These are phyloP conservation scores for Epichloe sibirici DNA, from an alignment of 2,329 filamentous ascomycete species.

Conservation along the genomic window DNA sequence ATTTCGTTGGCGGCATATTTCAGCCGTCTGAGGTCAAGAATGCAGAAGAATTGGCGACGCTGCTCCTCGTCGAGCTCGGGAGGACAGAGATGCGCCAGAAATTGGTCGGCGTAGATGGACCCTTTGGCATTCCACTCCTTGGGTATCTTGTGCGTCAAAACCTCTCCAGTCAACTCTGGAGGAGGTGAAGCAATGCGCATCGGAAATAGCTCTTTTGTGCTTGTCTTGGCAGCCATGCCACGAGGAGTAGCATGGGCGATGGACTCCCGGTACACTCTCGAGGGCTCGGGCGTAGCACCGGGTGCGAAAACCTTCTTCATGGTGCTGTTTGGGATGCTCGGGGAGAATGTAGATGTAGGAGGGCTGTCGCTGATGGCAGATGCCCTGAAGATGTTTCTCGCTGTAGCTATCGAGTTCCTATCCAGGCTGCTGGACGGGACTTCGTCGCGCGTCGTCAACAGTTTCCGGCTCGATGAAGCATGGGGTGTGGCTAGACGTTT, in stretches of 20 bases:
- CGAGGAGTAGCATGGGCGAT: slow-evolving; percentile 35
- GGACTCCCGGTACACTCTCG: slow-evolving; percentile 30
- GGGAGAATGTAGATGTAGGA: slow-evolving; percentile 28
- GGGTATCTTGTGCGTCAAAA: slow-evolving; percentile 39
- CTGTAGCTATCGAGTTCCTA: slow-evolving; percentile 22
- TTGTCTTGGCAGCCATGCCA: slow-evolving; percentile 36
- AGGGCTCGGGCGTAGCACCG: slow-evolving; percentile 30
- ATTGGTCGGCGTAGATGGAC: slow-evolving; percentile 49
- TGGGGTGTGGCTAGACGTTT: slow-evolving; percentile 28
- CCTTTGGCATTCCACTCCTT: slow-evolving; percentile 37
- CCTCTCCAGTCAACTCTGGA: slow-evolving; percentile 42
- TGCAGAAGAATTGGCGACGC: slow-evolving; percentile 50
- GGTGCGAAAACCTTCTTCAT: slow-evolving; percentile 36
- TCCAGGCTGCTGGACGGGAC: slow-evolving; percentile 23
- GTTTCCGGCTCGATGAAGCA: slow-evolving; percentile 23
- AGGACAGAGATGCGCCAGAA: slow-evolving; percentile 43
- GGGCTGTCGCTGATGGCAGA: slow-evolving; percentile 24
- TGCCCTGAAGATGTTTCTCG: slow-evolving; percentile 30
- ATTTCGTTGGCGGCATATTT: slow-evolving; percentile 52
- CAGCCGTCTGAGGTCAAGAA: slow-evolving; percentile 47
- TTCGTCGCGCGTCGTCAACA: slow-evolving; percentile 24
- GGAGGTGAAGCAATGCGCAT: slow-evolving; percentile 49
- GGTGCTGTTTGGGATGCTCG: slow-evolving; percentile 31
- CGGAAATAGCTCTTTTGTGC: slow-evolving; percentile 40
- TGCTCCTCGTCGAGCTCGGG: slow-evolving; percentile 45